phyloP scores from a whole-genome alignment of 2,329 filamentous ascomycete species.

The Exophiala viscosa region DNA sequence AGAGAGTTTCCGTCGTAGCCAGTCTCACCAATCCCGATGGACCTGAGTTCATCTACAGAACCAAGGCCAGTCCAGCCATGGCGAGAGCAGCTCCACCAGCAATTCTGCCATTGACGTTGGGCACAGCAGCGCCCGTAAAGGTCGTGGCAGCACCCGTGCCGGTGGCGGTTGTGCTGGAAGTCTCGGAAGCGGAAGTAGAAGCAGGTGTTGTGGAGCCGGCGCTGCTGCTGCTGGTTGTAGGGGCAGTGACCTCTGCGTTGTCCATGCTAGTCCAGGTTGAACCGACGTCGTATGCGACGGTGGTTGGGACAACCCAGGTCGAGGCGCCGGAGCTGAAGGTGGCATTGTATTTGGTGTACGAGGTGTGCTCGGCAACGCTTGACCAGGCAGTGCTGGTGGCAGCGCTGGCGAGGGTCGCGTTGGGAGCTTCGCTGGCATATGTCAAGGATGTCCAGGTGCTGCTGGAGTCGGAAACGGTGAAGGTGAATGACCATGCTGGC shows the following conservation, averaged over 20 bases:
- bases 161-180: not conserved
- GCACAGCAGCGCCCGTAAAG: slow-evolving; percentile 15
- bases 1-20: no score
- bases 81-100: slow-evolving; percentile 20
- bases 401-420: slow-evolving; percentile 9
- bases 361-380: slow-evolving; percentile 7
- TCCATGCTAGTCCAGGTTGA: slow-evolving; percentile 18
- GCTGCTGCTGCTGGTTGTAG: not conserved
- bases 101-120: slow-evolving; percentile 15
- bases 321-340: slow-evolving; percentile 15
- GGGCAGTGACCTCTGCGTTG: slow-evolving; percentile 1
- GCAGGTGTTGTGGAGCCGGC: not conserved
- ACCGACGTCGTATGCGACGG: slow-evolving; percentile 14
- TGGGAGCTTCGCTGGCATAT: slow-evolving; percentile 3
- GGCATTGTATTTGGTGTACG: slow-evolving; percentile 18
- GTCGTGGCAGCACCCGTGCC: slow-evolving; percentile 2
- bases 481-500: slow-evolving; percentile 19
- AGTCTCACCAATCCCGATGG: not conserved
- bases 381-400: slow-evolving; percentile 5
- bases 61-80: slow-evolving; percentile 21
- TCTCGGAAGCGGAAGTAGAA: not conserved
- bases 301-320: slow-evolving; percentile 16
- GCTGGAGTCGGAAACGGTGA: slow-evolving; percentile 14
- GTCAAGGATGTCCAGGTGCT: slow-evolving; percentile 19
- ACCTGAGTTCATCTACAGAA: slow-evolving; percentile 9